Conservation (phyloP, 208 protist genomes). For the Leishmania martiniquensis region DNA sequence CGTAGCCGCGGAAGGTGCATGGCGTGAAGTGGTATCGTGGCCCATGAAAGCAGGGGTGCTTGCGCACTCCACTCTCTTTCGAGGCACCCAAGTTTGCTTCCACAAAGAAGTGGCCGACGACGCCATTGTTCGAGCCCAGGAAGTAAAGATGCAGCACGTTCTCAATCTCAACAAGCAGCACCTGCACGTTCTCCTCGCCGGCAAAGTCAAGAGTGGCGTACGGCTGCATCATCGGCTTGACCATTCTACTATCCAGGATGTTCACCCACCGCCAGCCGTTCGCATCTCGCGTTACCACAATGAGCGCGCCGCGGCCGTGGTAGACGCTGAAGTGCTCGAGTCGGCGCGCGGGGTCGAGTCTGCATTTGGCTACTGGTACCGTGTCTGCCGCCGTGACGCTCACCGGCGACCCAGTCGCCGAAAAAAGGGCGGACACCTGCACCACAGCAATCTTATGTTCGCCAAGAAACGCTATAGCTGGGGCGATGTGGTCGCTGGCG, state of each 20-base stretch:
- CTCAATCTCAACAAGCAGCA: conserved; percentile 55
- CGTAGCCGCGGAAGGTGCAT: conserved; percentile 66
- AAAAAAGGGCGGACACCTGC: conserved; percentile 40
- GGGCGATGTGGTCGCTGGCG: conserved; percentile 34
- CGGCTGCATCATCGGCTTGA: conserved; percentile 58
- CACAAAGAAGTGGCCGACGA: conserved; percentile 70
- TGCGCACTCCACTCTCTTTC: conserved; percentile 42
- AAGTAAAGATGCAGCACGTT: conserved; percentile 81
- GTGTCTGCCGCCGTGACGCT: conserved; percentile 7
- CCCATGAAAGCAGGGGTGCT: conserved; percentile 39
- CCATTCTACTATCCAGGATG: conserved; percentile 68
- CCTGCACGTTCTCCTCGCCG: conserved; percentile 64
- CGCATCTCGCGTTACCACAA: conserved; percentile 74
- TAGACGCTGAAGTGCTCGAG: conserved; percentile 73
- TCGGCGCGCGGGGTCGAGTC: conserved; percentile 43
- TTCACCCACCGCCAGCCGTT: conserved; percentile 88
- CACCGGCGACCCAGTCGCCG: conserved; percentile 9
- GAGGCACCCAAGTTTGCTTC: conserved; percentile 48
- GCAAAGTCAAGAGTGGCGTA: conserved; percentile 74
- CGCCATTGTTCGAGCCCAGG: conserved; percentile 55
- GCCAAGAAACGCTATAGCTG: conserved; percentile 50
- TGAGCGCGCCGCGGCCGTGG: conserved; percentile 43
- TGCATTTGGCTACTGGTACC: conserved; percentile 30
- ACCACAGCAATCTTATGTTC: conserved; percentile 45
- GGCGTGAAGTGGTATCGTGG: conserved; percentile 51